Evolutionary conservation across 768 basidiomycete genomes (phyloP), one percentile per base, ranked within the genome.

Genomic region (Tephrocybe rancida): DNA sequence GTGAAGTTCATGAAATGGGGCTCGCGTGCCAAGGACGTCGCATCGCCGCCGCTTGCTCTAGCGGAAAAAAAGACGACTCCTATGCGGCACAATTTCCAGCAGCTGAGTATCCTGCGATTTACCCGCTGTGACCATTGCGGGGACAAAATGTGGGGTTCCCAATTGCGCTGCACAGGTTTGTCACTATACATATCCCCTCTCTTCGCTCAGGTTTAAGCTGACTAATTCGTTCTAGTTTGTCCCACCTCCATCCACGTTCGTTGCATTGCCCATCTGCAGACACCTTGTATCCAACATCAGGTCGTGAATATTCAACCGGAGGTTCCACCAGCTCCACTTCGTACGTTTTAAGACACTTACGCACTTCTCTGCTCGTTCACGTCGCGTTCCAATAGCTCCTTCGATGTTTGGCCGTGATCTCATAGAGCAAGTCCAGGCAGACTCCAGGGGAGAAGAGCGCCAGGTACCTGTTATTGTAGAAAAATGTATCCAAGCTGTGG

Each of bases 81-180:
- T 62, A 59, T 78, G 30, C 87, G 90, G 52, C 97, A 99, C 67
- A 81, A 80, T 56, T 98, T 98, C 79, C 90, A 93, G 64, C 93
- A 90, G 58, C 75, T 92, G 58, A 96, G 87, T 62, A 83, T 95
- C 25, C 75, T 98, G 52, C 84, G 95, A 32, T 90, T 97, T 53
- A 87, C 92, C 25, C 82, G 92, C 37, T 99, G 97, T 66, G 97
- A 98, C 63, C 88, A 95, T 50, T 99, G 97, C 66, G 88, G 87
- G 29, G 97, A 98, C 66, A 99, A 98, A 77, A 86, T 98, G 86
- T 99, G 95, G 95, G 96, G 96, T 6, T 84, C 95, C n/a, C 94
- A 95, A 65, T 78, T 92, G 48, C 87, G 92, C 27, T 99, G 97
- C 67, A 82, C 87, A 59, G 79, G 96, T 94, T 65, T 66, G 92